Evolutionary conservation across 306 rosid species (phyloP).

Genomic region (Chamaecrista fasciculata): DNA sequence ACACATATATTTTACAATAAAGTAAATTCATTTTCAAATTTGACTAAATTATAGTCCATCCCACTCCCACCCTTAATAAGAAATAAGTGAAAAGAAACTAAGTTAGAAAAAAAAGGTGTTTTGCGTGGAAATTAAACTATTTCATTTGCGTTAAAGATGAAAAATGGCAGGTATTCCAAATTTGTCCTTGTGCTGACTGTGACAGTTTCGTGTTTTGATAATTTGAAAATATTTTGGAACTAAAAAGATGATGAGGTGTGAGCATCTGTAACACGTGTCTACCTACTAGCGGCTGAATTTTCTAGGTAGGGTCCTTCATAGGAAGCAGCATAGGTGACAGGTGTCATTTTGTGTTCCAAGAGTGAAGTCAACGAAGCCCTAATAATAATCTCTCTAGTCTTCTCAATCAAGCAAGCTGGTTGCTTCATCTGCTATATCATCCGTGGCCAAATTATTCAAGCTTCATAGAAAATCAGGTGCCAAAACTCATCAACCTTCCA

Average conservation of each 20-base stretch:
- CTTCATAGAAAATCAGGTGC: slow-evolving; percentile 59
- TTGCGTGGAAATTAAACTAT: too few relatives aligned
- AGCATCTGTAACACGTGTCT: slow-evolving; percentile 31
- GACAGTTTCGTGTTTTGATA: neutral
- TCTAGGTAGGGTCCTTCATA: slow-evolving; percentile 17
- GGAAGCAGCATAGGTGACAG: slow-evolving; percentile 2
- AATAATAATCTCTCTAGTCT: slow-evolving; percentile 29
- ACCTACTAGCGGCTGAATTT: slow-evolving; percentile 26
- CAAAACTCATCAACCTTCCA: slow-evolving; percentile 59
- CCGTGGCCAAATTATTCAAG: slow-evolving; percentile 36
- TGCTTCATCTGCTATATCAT: slow-evolving; percentile 36
- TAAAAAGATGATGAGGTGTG: slow-evolving; percentile 31
- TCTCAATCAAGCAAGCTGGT: slow-evolving; percentile 17
- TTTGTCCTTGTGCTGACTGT: neutral
- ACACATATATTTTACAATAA: too few relatives aligned
- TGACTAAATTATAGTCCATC: neutral
- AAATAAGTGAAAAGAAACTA: neutral
- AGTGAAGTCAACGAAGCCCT: slow-evolving; percentile 46
- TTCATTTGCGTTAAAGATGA: neutral
- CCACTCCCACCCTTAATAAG: too few relatives aligned
- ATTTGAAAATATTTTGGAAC: neutral
- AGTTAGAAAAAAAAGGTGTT: neutral
- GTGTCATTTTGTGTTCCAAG: slow-evolving; percentile 40
- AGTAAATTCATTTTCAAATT: neutral
- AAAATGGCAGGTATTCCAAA: neutral